phyloP scores from a whole-genome alignment of 306 rosid genomes.

The Casuarina equisetifolia region DNA sequence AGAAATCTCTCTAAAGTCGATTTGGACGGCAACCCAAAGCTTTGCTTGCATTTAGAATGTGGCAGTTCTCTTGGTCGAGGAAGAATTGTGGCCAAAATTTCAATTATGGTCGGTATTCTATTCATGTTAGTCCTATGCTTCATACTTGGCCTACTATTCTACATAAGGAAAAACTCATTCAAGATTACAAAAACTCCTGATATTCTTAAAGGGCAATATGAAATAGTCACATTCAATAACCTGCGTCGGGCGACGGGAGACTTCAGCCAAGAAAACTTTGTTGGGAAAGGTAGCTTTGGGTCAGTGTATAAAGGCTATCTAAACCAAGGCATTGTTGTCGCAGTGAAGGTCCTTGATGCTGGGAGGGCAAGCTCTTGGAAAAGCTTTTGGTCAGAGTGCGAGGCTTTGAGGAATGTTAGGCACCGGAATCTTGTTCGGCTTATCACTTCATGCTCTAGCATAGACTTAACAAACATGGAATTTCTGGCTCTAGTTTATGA shows the following conservation, averaged over 20 bases:
- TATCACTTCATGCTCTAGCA: conserved; percentile 73
- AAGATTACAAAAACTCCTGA: conserved; percentile 22
- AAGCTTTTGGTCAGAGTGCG: conserved; percentile 79
- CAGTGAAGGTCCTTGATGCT: conserved; percentile 66
- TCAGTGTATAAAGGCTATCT: conserved; percentile 60
- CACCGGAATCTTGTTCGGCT: conserved; percentile 70
- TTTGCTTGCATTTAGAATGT: conserved; percentile 47
- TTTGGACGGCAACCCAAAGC: conserved; percentile 62
- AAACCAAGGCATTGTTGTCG: conserved; percentile 43
- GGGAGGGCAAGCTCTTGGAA: conserved; percentile 42
- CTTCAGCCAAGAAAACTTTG: conserved; percentile 43
- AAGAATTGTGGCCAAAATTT: conserved; percentile 24
- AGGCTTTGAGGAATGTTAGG: conserved; percentile 56
- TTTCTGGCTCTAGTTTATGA: conserved; percentile 72
- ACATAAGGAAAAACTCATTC: conserved; percentile 30
- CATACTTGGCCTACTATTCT: conserved; percentile 26
- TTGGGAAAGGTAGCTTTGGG: conserved; percentile 73
- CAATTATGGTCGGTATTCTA: conserved; percentile 6
- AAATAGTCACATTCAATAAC: conserved; percentile 52
- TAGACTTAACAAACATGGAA: conserved; percentile 57
- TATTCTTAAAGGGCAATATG: conserved; percentile 34
- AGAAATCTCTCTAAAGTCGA: conserved; percentile 38
- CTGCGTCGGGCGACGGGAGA: conserved; percentile 59
- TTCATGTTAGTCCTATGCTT: conserved; percentile 34
- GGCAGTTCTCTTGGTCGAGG: conserved; percentile 9